Evolutionary conservation across 305 asterid species (phyloP).

Genomic region (Fraxinus baroniana): DNA sequence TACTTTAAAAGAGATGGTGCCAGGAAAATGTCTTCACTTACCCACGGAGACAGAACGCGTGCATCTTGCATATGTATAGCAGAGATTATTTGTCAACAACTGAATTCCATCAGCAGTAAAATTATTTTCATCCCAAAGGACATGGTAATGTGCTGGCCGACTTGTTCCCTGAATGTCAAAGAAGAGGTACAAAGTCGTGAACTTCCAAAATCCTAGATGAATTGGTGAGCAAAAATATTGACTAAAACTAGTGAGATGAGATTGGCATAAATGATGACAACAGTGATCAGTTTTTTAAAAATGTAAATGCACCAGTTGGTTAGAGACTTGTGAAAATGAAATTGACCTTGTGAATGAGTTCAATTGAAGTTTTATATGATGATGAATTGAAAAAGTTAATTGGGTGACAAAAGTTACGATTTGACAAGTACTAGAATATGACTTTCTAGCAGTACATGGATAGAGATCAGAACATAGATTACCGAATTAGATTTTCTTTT

Average conservation of each 20-base stretch:
- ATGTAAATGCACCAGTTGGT: not conserved
- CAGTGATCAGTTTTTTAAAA: not conserved
- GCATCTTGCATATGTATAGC: constrained; percentile 98
- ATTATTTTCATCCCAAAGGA: constrained; percentile 96
- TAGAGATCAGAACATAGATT: not conserved
- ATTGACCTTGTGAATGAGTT: not conserved
- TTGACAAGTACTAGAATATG: not conserved
- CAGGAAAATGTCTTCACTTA: constrained; percentile 33
- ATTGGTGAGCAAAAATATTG: not conserved
- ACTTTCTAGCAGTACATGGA: not conserved
- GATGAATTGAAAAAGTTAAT: not conserved
- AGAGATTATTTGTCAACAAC: constrained; percentile 88
- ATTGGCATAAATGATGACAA: not conserved
- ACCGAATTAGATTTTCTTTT: not conserved
- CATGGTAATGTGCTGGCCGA: constrained; percentile 98
- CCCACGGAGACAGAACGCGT: constrained; percentile 98
- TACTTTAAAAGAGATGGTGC: not conserved
- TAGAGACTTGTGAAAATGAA: not conserved
- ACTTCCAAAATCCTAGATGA: not conserved
- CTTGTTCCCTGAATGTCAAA: constrained; percentile 66
- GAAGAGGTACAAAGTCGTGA: not conserved
- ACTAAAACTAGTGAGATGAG: not conserved
- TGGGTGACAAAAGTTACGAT: not conserved
- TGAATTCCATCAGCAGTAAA: constrained; percentile 96
- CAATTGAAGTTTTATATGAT: not conserved